phyloP scores from a whole-genome alignment of 2,329 filamentous ascomycete species.

The Coleophoma crateriformis region DNA sequence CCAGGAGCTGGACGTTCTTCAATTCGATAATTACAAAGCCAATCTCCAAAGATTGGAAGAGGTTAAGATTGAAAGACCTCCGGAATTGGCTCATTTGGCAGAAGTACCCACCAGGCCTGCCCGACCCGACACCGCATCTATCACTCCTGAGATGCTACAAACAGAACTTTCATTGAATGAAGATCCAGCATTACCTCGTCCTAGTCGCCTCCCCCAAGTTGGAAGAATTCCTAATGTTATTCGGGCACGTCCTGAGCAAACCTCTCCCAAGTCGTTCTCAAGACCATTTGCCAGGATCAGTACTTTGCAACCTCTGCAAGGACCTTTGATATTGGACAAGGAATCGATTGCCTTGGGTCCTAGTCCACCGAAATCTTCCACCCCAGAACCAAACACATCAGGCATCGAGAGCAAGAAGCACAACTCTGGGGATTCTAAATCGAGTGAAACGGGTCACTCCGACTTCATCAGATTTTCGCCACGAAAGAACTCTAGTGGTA shows the following conservation, averaged over 20 bases:
- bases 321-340: constrained; percentile 24
- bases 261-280: constrained; percentile 77
- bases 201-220: constrained; percentile 71
- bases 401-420: constrained; percentile 6
- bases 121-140: constrained; percentile 15
- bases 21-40: constrained; percentile 21
- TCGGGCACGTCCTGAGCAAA: constrained; percentile 59
- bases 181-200: constrained; percentile 22
- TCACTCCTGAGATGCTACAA: constrained; percentile 13
- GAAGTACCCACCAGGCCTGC: constrained; percentile 9
- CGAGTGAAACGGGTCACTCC: constrained; percentile 10
- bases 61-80: constrained; percentile 3
- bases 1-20: constrained; percentile 22
- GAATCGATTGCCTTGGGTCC: constrained; percentile 44
- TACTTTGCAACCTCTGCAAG: constrained; percentile 30
- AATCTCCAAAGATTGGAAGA: constrained; percentile 16
- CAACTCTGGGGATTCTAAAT: constrained; percentile 14
- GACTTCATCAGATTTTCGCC: constrained; percentile 75
- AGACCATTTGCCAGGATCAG: constrained; percentile 66
- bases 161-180: constrained; percentile 17
- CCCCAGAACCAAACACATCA: constrained; percentile 8
- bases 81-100: constrained; percentile 1
- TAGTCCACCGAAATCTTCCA: constrained; percentile 25
- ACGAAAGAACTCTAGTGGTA: constrained; percentile 64
- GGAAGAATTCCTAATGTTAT: constrained; percentile 83